Evolutionary conservation across 2,329 filamentous ascomycete species (phyloP), one percentile per base, ranked within the genome.

Genomic region (Diaporthe citri): DNA sequence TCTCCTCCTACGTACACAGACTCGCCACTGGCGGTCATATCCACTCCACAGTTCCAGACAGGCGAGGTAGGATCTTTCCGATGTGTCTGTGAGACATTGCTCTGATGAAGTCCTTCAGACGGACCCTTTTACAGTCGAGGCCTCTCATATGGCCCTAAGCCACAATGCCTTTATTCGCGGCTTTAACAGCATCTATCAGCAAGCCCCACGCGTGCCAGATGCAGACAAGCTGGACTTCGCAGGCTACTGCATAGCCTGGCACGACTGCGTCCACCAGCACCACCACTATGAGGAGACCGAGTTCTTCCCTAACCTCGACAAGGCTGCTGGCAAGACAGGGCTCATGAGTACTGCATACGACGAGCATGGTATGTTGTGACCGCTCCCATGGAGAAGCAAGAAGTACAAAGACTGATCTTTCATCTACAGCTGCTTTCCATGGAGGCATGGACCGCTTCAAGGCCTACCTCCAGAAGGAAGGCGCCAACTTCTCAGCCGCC

Each of bases 81-180:
- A 83, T 82, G 85, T 80, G 79, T 79, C 80, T 80, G 80, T 3
- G 2, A 31, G 22, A 20, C 9, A 82, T 80, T 67, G 75, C 72
- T 67, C 59, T 31, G 15, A 59, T 10, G 6, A 59, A 36, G 1
- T 36, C 17, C 28, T 46, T 8, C 59, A 78, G 76, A 71, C 76
- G 41, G 77, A 79, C 60, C 70, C 77, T 6, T 79, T 79, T 72
- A 78, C 77, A 10, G 56, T 77, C 20, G 78, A 79, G n/a, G 78
- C 78, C 3, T 79, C 78, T 1, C 75, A 78, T 25, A 79, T 79
- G 78, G 74, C 74, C 43, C 48, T 78, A 1, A 79, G 77, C 76
- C 78, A 79, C n/a, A 79, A 78, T 43, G 51, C 77, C 12, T 79
- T 79, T 48, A 79, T 79, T 48, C 78, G 78, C 4, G 78, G 77